Base-by-base conservation (phyloP, 2,329 filamentous ascomycete genomes). In the Fusarium sp. region DNA sequence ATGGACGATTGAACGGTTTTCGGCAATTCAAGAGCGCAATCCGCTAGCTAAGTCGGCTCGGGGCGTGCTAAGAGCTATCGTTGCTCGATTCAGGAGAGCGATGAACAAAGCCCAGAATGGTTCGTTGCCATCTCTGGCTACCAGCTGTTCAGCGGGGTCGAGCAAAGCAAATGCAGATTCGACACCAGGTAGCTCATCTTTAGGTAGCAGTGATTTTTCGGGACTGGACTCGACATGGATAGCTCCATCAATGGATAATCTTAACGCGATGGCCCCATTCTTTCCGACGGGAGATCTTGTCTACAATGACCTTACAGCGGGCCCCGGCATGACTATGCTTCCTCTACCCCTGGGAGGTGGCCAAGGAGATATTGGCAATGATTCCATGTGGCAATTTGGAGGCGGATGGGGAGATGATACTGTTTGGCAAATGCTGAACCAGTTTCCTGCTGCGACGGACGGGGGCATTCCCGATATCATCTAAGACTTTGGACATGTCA, bases 1-100 rank as follows among this genome's bases (percentile, higher is more conserved):
- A 47, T 90, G 88, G 87, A 86, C 86, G 2, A 85, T 88, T 68
- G 85, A 89, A 71, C 84, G 89, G 9, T 90, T 91, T 70, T 83
- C 87, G 58, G 85, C 83, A 42, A 90, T 91, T 83, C 83, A 84
- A 18, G 81, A 82, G 33, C 83, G 85, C 31, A 90, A 89, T 66
- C 79, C 83, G 2, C 83, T 90, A 29, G 88, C 88, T 5, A 85
- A 83, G 46, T 83, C 86, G 4, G 89, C 87, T 1, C 80, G 87
- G 20, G 85, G 86, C 14, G 87, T 91, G 3, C 79, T 90, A 14
- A 84, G 84, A 69, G 87, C 87, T 18, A 87, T 90, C 52, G 83
- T 86, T 55, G 80, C 85, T 63, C 85, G 88, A 27, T 83, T 90
- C 59, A 86, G 85, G 75, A 86, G 85, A 76, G 83, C 85, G 6